These are phyloP conservation scores for Glycine tomentella DNA, from an alignment of 306 rosid genomes.

Conservation along the genomic window DNA sequence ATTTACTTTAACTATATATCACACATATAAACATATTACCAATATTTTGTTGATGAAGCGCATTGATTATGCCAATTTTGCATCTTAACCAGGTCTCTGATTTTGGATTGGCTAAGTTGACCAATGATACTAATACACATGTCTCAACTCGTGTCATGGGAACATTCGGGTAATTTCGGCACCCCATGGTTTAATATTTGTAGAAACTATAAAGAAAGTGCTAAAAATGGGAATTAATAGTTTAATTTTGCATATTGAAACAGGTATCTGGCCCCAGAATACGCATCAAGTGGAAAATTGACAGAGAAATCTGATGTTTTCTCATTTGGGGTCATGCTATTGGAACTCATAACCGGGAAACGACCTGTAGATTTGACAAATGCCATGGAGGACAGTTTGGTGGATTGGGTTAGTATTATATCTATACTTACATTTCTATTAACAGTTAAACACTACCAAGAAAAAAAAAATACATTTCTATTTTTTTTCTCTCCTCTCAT, in stretches of 20 bases:
- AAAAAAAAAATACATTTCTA: neutral
- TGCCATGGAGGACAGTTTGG: constrained; percentile 80
- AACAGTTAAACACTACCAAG: neutral
- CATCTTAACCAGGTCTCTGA: constrained; percentile 69
- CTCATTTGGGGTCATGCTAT: constrained; percentile 89
- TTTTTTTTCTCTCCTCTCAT: neutral
- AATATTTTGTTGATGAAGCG: constrained; percentile 8
- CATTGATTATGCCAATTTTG: neutral
- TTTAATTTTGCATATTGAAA: constrained; percentile 10
- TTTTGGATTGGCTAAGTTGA: constrained; percentile 81
- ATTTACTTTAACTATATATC: neutral
- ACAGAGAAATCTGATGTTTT: constrained; percentile 86
- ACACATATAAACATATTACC: neutral
- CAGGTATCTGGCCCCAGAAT: constrained; percentile 92
- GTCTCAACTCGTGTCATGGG: constrained; percentile 91
- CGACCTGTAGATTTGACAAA: constrained; percentile 67
- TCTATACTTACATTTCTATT: neutral
- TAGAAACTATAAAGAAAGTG: too few species aligned
- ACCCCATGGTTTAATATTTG: too few species aligned
- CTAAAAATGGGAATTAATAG: too few species aligned
- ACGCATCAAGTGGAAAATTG: constrained; percentile 88
- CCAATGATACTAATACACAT: constrained; percentile 73
- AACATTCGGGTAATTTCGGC: constrained; percentile 67
- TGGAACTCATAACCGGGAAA: constrained; percentile 81
- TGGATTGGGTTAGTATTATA: constrained; percentile 77